phyloP scores from a whole-genome alignment of 2,329 filamentous ascomycete species.

The Cercospora sp. region DNA sequence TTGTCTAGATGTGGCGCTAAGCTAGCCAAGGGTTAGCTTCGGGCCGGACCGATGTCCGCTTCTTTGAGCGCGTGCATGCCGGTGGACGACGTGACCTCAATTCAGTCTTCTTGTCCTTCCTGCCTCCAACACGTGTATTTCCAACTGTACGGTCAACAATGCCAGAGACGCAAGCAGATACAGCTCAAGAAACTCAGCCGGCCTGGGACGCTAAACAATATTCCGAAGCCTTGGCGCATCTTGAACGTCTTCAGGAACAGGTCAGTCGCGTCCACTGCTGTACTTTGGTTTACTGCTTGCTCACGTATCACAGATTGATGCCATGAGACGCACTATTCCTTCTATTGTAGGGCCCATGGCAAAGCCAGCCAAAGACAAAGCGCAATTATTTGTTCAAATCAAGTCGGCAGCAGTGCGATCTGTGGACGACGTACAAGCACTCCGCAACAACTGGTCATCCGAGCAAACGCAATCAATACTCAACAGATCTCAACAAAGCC shows the following conservation, averaged over 20 bases:
- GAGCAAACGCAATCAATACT: conserved; percentile 43
- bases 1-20: neutral
- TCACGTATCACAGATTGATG: conserved; percentile 41
- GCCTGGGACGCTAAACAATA: conserved; percentile 28
- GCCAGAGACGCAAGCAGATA: neutral
- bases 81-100: neutral
- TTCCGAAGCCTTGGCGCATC: conserved; percentile 46
- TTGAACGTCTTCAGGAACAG: conserved; percentile 48
- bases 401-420: conserved; percentile 41
- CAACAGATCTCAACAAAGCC: conserved; percentile 37
- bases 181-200: conserved; percentile 8
- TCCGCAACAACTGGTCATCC: conserved; percentile 42
- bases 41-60: neutral
- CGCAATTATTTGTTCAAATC: conserved; percentile 42
- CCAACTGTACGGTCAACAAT: neutral
- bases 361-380: conserved; percentile 29
- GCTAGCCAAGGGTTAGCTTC: neutral
- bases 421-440: conserved; percentile 40
- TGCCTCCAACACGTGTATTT: neutral
- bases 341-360: conserved; percentile 45
- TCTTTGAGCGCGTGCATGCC: neutral
- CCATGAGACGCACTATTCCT: conserved; percentile 46
- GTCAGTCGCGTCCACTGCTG: conserved; percentile 29
- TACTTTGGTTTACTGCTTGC: neutral
- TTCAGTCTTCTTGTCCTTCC: neutral